phyloP scores from a whole-genome alignment of 352 stramenopile species.

The Salisapilia sapeloensis region DNA sequence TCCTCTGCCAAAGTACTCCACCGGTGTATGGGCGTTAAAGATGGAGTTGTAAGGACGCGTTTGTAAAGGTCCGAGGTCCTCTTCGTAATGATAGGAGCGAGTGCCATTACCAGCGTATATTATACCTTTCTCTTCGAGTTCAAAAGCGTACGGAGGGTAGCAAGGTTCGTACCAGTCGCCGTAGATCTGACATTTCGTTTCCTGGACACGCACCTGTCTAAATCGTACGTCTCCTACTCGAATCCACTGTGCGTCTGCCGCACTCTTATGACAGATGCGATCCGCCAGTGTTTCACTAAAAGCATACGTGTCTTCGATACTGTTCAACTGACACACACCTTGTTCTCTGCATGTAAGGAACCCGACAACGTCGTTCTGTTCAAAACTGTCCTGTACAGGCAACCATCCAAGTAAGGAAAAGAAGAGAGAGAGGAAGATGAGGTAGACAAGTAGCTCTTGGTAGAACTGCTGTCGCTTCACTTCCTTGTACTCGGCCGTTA shows the following conservation, averaged over 20 bases:
- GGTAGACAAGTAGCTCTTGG: constrained; percentile 75
- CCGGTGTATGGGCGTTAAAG: constrained; percentile 20
- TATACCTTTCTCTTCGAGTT: constrained; percentile 24
- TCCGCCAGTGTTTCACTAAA: constrained; percentile 36
- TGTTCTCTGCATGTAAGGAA: constrained; percentile 60
- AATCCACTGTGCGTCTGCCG: constrained; percentile 51
- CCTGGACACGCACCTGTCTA: constrained; percentile 61
- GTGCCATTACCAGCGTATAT: constrained; percentile 18
- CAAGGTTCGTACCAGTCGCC: constrained; percentile 39
- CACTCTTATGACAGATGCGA: constrained; percentile 28
- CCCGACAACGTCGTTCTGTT: constrained; percentile 74
- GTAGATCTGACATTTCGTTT: constrained; percentile 53
- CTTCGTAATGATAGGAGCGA: constrained; percentile 44
- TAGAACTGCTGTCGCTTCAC: constrained; percentile 79
- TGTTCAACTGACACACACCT: constrained; percentile 65
- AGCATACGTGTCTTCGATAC: constrained; percentile 57
- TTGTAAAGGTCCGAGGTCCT: constrained; percentile 34
- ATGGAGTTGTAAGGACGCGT: constrained; percentile 37
- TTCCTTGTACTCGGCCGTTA: constrained; percentile 75
- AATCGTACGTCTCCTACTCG: constrained; percentile 65
- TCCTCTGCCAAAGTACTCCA: constrained; percentile 37
- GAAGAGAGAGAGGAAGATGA: constrained; percentile 58
- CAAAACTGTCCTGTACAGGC: constrained; percentile 62
- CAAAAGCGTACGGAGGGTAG: constrained; percentile 49
- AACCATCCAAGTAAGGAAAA: constrained; percentile 67